These are phyloP conservation scores for Echria macrotheca DNA, from an alignment of 495 filamentous ascomycete genomes.

Conservation along the genomic window DNA sequence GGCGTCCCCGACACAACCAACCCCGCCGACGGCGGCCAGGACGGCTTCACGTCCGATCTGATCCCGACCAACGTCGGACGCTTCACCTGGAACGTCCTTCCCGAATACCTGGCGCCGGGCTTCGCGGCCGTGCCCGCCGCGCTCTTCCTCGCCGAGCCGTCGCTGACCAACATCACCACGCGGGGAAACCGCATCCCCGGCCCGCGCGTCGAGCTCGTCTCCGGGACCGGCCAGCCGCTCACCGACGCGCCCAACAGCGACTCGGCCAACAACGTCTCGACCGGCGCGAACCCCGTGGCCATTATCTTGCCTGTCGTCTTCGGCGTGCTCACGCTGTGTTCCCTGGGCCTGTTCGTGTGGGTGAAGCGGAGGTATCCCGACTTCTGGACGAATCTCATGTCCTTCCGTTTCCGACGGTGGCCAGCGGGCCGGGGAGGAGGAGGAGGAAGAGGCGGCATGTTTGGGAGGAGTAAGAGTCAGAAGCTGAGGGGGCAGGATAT, in stretches of 20 bases:
- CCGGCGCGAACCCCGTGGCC: conserved; percentile 14
- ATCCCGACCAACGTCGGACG: conserved; percentile 13
- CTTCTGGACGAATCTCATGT: not conserved
- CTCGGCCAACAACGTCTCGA: not conserved
- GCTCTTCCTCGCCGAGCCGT: conserved; percentile 17
- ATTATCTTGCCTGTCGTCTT: conserved; percentile 18
- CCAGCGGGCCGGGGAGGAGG: not conserved
- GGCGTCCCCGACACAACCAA: not conserved
- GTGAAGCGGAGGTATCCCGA: conserved; percentile 10
- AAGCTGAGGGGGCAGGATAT: conserved; percentile 4
- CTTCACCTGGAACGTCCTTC: conserved; percentile 17
- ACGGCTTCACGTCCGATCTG: conserved; percentile 17
- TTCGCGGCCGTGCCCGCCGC: conserved; percentile 1
- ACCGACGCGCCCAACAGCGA: not conserved
- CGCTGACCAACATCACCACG: conserved; percentile 13
- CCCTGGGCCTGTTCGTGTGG: conserved; percentile 8
- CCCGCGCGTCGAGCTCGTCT: conserved; percentile 11
- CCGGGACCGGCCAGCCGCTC: not conserved
- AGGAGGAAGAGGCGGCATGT: not conserved
- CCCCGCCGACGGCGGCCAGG: not conserved
- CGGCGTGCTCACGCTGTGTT: conserved; percentile 12
- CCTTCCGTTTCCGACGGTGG: not conserved
- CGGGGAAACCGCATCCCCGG: conserved; percentile 13
- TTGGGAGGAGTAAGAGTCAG: conserved; percentile 5
- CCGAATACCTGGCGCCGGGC: conserved; percentile 9